Base-by-base conservation (phyloP, 2,329 filamentous ascomycete species). In the Trichoderma sp. region DNA sequence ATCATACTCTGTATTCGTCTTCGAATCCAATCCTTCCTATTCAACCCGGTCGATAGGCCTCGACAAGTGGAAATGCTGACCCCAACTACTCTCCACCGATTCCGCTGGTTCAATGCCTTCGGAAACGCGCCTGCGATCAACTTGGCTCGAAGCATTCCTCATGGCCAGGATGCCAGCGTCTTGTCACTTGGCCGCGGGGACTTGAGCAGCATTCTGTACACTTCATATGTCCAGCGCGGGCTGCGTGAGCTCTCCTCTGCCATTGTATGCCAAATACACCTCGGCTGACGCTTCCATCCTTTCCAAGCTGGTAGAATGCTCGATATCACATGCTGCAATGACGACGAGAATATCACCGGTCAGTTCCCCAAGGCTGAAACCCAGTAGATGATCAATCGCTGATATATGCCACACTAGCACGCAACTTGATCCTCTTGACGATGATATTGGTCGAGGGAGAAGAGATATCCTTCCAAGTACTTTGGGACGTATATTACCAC, bases 401-500 rank as follows among this genome's bases (percentile, higher is more conserved):
- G 12, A 58, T 26, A 3, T 3, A 17, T 17, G 26, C n/a, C n/a
- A 6, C 3, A 12, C 17, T 47, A 85, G 85, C 84, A 30, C 80
- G 86, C 2, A 88, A 88, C 70, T 71, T 83, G 34, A 67, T 88
- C 3, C 72, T 87, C 0, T 75, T 86, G 39, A 81, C 81, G 0
- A 72, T 87, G 2, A 72, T 88, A 45, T 57, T 83, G 7, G 82
- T 84, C n/a, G 70, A 76, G 30, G 65, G 71, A 7, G 65, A 74
- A 0, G 68, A 67, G 24, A 47, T 72, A 28, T 66, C 70, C 14
- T 58, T 67, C 1, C 72, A 77, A 2, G 60, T 69, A 7, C 72
- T 82, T 3, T 88, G 84, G 84, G 79, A 83, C 64, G 74, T 84
- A 43, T 88, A 85, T 73, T 86, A 86, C 71, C 78, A 87, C 68